These are phyloP conservation scores for Backusella westeae DNA, from an alignment of 192 early-diverging fungal genomes.

Conservation along the genomic window DNA sequence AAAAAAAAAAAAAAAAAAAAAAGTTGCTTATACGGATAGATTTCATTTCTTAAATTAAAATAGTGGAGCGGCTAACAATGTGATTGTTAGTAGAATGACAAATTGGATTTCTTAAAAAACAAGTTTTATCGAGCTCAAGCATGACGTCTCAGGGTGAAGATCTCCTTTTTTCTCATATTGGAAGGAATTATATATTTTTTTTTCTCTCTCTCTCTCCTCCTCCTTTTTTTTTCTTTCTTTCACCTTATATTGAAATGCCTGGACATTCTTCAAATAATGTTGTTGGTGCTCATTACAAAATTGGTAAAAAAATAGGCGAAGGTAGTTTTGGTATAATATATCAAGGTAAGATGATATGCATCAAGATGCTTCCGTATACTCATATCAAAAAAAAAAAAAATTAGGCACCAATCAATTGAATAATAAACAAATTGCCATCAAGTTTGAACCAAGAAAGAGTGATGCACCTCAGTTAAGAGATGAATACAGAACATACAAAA, in stretches of 20 bases:
- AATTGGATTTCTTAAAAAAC: too few species aligned
- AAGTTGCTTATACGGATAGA: too few species aligned
- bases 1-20: too few species aligned
- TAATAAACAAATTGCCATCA: conserved; percentile 93
- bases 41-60: too few species aligned
- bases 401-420: conserved; percentile 77
- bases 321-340: conserved; percentile 99
- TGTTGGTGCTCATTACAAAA: conserved; percentile 93
- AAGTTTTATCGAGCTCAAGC: too few species aligned
- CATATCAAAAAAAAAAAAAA: not conserved
- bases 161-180: too few species aligned
- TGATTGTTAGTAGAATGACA: too few species aligned
- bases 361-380: not conserved
- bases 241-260: not conserved
- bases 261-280: conserved; percentile 51
- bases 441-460: conserved; percentile 94
- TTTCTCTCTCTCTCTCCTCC: too few species aligned
- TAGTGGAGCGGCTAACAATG: too few species aligned
- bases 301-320: conserved; percentile 95
- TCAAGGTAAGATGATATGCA: conserved; percentile 65
- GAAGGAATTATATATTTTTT: too few species aligned
- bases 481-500: conserved; percentile 94
- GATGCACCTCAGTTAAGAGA: conserved; percentile 96
- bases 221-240: too few species aligned
- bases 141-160: too few species aligned